Conservation (phyloP, 139 green algal species). For the Volvox reticuliferus region DNA sequence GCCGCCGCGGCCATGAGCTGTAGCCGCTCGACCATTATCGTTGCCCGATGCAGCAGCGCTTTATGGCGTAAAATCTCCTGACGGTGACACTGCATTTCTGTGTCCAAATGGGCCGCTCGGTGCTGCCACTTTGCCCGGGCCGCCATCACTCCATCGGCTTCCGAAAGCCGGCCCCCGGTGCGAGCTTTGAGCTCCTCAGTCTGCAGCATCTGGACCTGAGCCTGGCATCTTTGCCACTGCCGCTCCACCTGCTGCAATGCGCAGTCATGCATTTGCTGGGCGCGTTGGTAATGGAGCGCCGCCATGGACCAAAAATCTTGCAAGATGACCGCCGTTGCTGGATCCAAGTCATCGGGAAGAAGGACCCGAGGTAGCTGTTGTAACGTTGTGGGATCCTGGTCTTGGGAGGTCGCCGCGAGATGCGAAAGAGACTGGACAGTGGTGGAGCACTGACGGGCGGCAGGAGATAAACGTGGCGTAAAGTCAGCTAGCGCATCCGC, state of each 20-base stretch:
- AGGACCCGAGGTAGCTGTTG: not conserved
- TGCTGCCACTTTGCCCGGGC: not conserved
- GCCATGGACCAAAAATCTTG: constrained; percentile 6
- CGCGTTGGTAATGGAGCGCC: constrained; percentile 26
- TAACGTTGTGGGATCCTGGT: too few relatives aligned
- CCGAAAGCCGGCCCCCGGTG: not conserved
- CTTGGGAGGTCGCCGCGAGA: too few relatives aligned
- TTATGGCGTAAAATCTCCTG: not conserved
- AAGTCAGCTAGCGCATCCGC: too few relatives aligned
- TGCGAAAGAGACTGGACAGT: too few relatives aligned
- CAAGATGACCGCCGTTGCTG: not conserved
- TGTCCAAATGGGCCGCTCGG: not conserved
- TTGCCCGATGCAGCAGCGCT: not conserved
- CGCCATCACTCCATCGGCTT: not conserved
- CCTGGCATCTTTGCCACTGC: constrained; percentile 19
- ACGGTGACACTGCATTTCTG: not conserved
- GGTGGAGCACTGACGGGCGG: too few relatives aligned
- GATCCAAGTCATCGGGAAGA: constrained; percentile 26
- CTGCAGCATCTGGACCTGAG: constrained; percentile 36
- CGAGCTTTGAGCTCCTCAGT: constrained; percentile 24
- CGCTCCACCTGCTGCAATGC: not conserved
- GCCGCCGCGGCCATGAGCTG: constrained; percentile 16
- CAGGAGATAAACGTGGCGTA: too few relatives aligned
- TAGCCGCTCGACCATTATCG: constrained; percentile 20
- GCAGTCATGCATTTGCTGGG: constrained; percentile 25